Evolutionary conservation across 2,329 filamentous ascomycete genomes (phyloP).

Genomic region (Nemania serpens): DNA sequence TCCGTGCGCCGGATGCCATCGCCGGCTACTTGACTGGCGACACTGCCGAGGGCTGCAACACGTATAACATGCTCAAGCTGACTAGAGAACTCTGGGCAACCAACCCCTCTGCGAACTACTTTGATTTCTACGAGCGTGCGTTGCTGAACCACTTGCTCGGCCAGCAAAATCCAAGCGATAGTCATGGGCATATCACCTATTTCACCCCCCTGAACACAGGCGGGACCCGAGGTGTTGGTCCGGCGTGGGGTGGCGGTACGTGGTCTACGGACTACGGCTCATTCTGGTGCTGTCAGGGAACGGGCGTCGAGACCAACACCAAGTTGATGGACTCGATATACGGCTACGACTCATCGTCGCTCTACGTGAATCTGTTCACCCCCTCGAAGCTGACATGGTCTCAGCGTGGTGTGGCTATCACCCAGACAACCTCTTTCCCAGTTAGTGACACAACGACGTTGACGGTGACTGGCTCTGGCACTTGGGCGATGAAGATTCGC

Average conservation of each 20-base stretch:
- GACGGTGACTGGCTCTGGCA: slow-evolving; percentile 42
- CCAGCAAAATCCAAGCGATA: slow-evolving; percentile 49
- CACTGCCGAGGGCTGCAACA: slow-evolving; percentile 58
- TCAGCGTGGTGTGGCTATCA: slow-evolving; percentile 46
- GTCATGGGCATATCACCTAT: slow-evolving; percentile 57
- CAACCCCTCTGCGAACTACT: slow-evolving; percentile 50
- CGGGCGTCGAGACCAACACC: slow-evolving; percentile 57
- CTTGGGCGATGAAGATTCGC: slow-evolving; percentile 46
- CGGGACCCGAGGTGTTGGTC: slow-evolving; percentile 53
- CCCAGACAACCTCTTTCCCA: slow-evolving; percentile 51
- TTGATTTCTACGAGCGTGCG: slow-evolving; percentile 58
- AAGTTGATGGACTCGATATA: slow-evolving; percentile 60
- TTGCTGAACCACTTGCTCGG: slow-evolving; percentile 57
- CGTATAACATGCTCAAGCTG: slow-evolving; percentile 62
- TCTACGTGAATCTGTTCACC: slow-evolving; percentile 57
- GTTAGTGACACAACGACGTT: slow-evolving; percentile 47
- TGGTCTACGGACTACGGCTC: slow-evolving; percentile 50
- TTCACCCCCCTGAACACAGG: slow-evolving; percentile 57
- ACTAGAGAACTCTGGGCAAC: slow-evolving; percentile 56
- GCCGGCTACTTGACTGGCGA: slow-evolving; percentile 49
- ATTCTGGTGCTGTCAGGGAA: slow-evolving; percentile 44
- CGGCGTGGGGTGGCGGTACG: slow-evolving; percentile 58
- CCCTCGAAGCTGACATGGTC: slow-evolving; percentile 52
- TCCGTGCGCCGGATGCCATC: slow-evolving; percentile 52
- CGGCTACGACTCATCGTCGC: slow-evolving; percentile 46